Conservation (phyloP, 352 stramenopile genomes). For the Blastocystis sp. region DNA sequence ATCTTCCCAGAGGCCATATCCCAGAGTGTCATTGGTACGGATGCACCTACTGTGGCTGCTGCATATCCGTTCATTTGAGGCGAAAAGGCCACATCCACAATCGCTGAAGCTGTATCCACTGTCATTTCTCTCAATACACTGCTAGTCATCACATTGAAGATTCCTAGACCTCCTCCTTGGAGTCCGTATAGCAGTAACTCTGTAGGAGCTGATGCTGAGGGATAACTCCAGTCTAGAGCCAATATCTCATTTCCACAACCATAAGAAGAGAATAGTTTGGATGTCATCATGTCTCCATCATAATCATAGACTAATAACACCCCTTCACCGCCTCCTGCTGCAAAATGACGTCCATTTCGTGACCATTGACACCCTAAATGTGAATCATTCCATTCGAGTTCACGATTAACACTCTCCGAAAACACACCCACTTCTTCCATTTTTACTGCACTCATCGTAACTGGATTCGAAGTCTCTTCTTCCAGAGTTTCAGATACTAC, state of each 20-base stretch:
- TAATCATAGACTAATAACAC: slow-evolving; percentile 16
- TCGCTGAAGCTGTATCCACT: not conserved
- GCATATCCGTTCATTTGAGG: slow-evolving; percentile 2
- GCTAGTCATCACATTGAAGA: slow-evolving; percentile 11
- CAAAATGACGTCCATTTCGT: slow-evolving; percentile 25
- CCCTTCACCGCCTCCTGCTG: slow-evolving; percentile 33
- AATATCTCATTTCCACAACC: slow-evolving; percentile 49
- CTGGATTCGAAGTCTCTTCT: not conserved
- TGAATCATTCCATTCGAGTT: not conserved
- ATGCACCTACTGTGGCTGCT: not conserved
- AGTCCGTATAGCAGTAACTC: slow-evolving; percentile 6
- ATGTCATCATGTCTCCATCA: not conserved
- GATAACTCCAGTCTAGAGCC: slow-evolving; percentile 11
- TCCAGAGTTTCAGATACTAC: not conserved
- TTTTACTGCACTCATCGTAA: not conserved
- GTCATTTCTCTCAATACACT: not conserved
- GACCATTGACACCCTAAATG: slow-evolving; percentile 17
- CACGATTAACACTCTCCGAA: slow-evolving; percentile 22
- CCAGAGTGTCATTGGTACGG: not conserved
- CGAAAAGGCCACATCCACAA: slow-evolving; percentile 32
- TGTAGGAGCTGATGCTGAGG: not conserved
- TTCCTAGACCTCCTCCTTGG: not conserved
- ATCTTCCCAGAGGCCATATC: slow-evolving; percentile 11
- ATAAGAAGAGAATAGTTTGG: not conserved
- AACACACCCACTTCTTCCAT: slow-evolving; percentile 37